A percentile compares a stretch with the other conserved stretches of the same genome.
These are phyloP conservation scores for Fusarium austroafricanum DNA, from an alignment of 2,329 filamentous ascomycete genomes.

Conservation along the genomic window DNA sequence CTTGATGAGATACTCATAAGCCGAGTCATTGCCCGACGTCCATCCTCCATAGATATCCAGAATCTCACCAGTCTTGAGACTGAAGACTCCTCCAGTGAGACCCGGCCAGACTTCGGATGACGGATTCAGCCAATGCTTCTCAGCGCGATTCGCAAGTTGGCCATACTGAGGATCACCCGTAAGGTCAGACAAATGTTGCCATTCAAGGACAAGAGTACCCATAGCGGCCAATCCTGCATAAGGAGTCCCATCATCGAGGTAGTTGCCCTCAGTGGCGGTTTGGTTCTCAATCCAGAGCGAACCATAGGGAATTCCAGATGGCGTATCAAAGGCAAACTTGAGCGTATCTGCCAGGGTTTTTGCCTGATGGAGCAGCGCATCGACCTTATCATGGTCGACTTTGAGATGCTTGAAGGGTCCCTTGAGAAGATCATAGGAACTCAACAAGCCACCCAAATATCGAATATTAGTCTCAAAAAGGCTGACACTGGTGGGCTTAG, in stretches of 20 bases:
- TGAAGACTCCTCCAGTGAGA: slow-evolving; percentile 14
- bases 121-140: slow-evolving; percentile 13
- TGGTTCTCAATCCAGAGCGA: slow-evolving; percentile 14
- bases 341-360: slow-evolving; percentile 71
- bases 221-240: slow-evolving; percentile 3
- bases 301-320: neutral
- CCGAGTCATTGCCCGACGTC: slow-evolving; percentile 69
- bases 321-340: slow-evolving; percentile 19
- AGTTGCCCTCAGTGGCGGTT: neutral
- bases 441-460: slow-evolving; percentile 63
- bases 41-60: slow-evolving; percentile 54
- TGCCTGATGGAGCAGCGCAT: slow-evolving; percentile 63
- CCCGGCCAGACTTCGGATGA: slow-evolving; percentile 23
- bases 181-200: slow-evolving; percentile 20
- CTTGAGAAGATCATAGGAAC: slow-evolving; percentile 62
- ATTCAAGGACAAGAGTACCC: slow-evolving; percentile 19
- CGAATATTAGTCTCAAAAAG: slow-evolving; percentile 67
- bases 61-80: slow-evolving; percentile 42
- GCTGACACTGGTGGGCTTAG: slow-evolving; percentile 55
- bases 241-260: neutral
- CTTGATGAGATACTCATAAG: slow-evolving; percentile 72
- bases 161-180: slow-evolving; percentile 18
- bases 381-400: slow-evolving; percentile 59
- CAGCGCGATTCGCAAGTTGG: neutral
- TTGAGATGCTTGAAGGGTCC: slow-evolving; percentile 44